Base-by-base conservation (phyloP, 2,329 filamentous ascomycete genomes). In the Cytospora piceicola region DNA sequence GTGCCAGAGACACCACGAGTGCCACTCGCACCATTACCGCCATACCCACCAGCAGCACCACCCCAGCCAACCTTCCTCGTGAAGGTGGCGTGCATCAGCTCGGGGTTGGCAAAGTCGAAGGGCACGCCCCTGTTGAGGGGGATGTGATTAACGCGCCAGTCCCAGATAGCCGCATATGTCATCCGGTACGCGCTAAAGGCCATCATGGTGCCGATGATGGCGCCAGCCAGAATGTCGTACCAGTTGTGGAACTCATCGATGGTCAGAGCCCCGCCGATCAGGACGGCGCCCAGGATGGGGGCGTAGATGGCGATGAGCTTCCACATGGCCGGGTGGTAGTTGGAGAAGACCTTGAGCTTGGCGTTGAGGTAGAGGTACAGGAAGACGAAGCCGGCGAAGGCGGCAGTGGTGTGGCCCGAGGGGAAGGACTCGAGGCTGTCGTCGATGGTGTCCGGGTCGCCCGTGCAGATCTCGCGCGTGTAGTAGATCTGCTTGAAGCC, bases 171-270 rank as follows among this genome's bases (percentile, higher is more conserved):
- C 0, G 88, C 88, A 70, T 90, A 92, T 1, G 86, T 83, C 79
- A 88, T 87, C 29, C 90, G 80, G 74, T 90, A 92, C 0, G 83
- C 76, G 2, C 82, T 84, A 67, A 90, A 82, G 0, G 89, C 88
- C 75, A 88, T 84, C 52, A 85, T 70, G 0, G 81, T 85, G 1
- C 90, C 90, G 60, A 92, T 90, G 14, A 82, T 72, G 0, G 82
- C 85, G 1, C 90, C 90, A 0, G 86, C 88, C 0, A 91, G 65
- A n/a, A 90, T 79, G 64, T 92, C 90, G 67, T 92, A 92, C 87
- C 88, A 90, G 76, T 92, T 88, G 77, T 93, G 90, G 73, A 82
- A 91, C 73, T 91, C 86, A 69, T 92, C 87, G 64, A 92, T 91
- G 0, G 88, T 91, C 12, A 92, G 77, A 0, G 88, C 85, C 7